Base-by-base conservation (phyloP, 805 yeast species). In the Ogataea pini region DNA sequence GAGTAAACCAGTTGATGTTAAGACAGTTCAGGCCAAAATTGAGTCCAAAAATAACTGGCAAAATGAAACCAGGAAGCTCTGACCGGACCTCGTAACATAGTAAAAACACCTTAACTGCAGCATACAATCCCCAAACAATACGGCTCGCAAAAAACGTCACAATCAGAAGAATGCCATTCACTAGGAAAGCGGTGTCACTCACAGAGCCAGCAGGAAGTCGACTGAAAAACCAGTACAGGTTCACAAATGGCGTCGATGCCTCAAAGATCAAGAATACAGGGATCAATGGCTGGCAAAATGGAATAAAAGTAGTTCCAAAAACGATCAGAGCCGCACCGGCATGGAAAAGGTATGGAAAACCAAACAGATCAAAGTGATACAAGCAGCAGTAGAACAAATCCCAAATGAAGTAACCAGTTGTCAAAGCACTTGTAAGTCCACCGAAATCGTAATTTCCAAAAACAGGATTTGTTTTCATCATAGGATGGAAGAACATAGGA, bases 191-290 rank as follows among this genome's bases (percentile, higher is more conserved):
- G 53, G 61, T 72, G 19, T 72, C 73, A 36, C 86, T 82, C 44
- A 89, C 73, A 3, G 80, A 67, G 3, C 86, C 87, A 1, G 75
- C 75, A 1, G 96, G 94, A 14, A 90, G 72, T 58, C 87, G 84
- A 27, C 86, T 77, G 28, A 89, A 83, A 67, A 85, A 91, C 97
- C 97, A 94, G 67, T 94, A 89, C 63, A 88, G 65, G 68, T 94
- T 95, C 52, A 94, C 96, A 69, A 94, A 94, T 7, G 98, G 98
- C 1, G 97, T 88, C 40, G 96, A 85, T 34, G 87, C 76, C 69
- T 94, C 99, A 67, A 86, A 94, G 42, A 87, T 64, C 58, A 94
- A 74, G 64, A 91, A 94, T 17, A 84, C 81, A 1, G 96, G 92
- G 22, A 87, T 78, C 81, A 86, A 85, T 43, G 90, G 85, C 67